Percentiles rank a stretch among this genome's conserved stretches.
Conservation (phyloP, 108 stramenopile species). For the Nannochloropsis gaditana region DNA sequence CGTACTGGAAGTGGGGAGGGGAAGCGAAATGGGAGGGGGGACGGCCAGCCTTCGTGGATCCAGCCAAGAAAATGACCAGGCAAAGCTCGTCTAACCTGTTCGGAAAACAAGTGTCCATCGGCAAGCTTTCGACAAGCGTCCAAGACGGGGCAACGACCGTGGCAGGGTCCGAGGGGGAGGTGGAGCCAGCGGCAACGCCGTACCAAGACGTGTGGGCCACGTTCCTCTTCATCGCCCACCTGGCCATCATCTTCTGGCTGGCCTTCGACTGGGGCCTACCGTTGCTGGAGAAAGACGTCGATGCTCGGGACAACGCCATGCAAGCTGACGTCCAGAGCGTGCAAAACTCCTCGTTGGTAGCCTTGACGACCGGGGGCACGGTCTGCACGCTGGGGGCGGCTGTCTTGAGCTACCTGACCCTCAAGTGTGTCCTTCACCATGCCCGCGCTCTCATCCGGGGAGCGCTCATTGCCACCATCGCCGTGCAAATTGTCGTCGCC, state of each 20-base stretch:
- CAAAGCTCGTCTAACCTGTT: not conserved
- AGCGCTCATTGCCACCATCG: not conserved
- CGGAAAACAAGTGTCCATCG: not conserved
- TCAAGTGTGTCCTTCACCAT: not conserved
- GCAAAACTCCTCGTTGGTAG: constrained; percentile 12
- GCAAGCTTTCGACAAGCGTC: not conserved
- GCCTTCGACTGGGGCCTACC: constrained; percentile 19
- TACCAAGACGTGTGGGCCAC: constrained; percentile 11
- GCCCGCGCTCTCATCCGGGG: not conserved
- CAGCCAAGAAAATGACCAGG: not conserved
- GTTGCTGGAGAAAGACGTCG: constrained; percentile 10
- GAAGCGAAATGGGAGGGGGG: constrained; percentile 8
- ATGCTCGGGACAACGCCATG: not conserved
- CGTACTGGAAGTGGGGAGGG: not conserved
- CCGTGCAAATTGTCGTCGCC: not conserved
- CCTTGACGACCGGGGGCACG: not conserved
- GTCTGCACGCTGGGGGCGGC: not conserved
- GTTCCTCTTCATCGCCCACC: not conserved
- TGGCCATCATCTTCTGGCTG: not conserved
- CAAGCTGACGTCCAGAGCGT: not conserved
- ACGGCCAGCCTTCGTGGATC: not conserved
- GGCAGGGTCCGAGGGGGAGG: not conserved
- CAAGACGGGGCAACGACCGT: not conserved
- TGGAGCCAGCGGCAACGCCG: not conserved
- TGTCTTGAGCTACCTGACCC: not conserved